Percentiles rank a stretch among this genome's conserved stretches.
These are phyloP conservation scores for Micractinium conductrix DNA, from an alignment of 139 green algal genomes.

Conservation along the genomic window DNA sequence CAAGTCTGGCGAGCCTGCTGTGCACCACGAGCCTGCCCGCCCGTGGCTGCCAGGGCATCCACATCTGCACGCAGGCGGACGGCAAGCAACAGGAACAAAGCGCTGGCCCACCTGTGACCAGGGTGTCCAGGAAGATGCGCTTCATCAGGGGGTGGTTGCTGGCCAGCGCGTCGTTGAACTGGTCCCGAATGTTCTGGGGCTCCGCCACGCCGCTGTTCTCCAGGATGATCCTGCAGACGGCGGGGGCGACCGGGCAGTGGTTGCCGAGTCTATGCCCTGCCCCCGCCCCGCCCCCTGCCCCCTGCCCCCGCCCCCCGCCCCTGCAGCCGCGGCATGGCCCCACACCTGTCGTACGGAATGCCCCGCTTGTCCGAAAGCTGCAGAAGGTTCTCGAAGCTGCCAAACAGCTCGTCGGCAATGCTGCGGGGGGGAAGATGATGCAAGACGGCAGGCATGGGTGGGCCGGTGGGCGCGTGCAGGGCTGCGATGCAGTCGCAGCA, in stretches of 20 bases:
- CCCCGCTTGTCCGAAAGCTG: conserved; percentile 74
- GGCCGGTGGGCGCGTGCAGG: neutral
- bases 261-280: too few species aligned
- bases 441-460: neutral
- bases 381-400: conserved; percentile 87
- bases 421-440: conserved; percentile 85
- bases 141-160: conserved; percentile 73
- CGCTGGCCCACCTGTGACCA: conserved; percentile 85
- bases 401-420: conserved; percentile 91
- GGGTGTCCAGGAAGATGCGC: conserved; percentile 79
- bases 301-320: neutral
- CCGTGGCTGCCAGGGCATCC: too few species aligned
- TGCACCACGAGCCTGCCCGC: conserved; percentile 87
- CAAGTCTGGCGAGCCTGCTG: too few species aligned
- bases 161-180: conserved; percentile 81
- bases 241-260: too few species aligned
- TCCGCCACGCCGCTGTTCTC: conserved; percentile 95
- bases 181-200: conserved; percentile 90
- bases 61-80: too few species aligned
- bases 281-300: too few species aligned
- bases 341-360: conserved; percentile 73
- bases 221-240: conserved; percentile 60
- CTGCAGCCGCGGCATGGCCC: neutral
- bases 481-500: neutral
- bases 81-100: too few species aligned